These are phyloP conservation scores for Rhizomucor miehei DNA, from an alignment of 371 early-diverging fungal species.

Conservation along the genomic window DNA sequence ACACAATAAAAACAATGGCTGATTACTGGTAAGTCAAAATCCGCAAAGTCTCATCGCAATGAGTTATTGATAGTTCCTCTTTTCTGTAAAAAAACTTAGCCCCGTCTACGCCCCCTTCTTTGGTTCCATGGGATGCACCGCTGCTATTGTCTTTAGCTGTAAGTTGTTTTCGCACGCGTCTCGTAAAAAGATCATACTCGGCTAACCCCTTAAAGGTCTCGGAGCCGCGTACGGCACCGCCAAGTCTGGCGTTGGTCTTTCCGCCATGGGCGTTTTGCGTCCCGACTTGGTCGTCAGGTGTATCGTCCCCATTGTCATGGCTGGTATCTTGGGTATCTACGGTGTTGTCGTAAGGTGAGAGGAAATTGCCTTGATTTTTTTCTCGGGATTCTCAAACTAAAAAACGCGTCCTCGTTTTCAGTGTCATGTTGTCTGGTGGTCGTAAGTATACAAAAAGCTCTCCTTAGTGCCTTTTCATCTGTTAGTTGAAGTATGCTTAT, in stretches of 20 bases:
- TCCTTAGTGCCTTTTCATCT: background rate
- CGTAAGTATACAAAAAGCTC: slow-evolving; percentile 61
- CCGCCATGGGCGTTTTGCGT: slow-evolving; percentile 92
- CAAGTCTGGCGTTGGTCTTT: slow-evolving; percentile 95
- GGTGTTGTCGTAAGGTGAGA: slow-evolving; percentile 84
- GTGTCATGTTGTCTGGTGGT: slow-evolving; percentile 83
- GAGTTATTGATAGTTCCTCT: slow-evolving; percentile 2
- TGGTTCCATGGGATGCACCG: slow-evolving; percentile 94
- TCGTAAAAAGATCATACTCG: background rate
- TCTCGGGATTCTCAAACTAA: background rate
- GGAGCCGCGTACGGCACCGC: slow-evolving; percentile 99
- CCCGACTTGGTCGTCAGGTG: slow-evolving; percentile 93
- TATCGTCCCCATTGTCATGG: slow-evolving; percentile 96
- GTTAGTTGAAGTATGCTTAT: background rate
- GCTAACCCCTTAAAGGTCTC: slow-evolving; percentile 45
- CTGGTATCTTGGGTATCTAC: slow-evolving; percentile 98
- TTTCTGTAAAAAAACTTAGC: slow-evolving; percentile 44
- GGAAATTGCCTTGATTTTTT: background rate
- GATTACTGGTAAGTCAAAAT: slow-evolving; percentile 12
- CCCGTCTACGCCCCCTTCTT: slow-evolving; percentile 97
- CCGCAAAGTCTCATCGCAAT: background rate
- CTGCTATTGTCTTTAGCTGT: slow-evolving; percentile 96
- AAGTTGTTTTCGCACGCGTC: slow-evolving; percentile 41
- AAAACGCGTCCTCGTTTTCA: background rate
- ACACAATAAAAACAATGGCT: slow-evolving; percentile 10